These are phyloP conservation scores for Suillus discolor DNA, from an alignment of 768 basidiomycete species.

Conservation along the genomic window DNA sequence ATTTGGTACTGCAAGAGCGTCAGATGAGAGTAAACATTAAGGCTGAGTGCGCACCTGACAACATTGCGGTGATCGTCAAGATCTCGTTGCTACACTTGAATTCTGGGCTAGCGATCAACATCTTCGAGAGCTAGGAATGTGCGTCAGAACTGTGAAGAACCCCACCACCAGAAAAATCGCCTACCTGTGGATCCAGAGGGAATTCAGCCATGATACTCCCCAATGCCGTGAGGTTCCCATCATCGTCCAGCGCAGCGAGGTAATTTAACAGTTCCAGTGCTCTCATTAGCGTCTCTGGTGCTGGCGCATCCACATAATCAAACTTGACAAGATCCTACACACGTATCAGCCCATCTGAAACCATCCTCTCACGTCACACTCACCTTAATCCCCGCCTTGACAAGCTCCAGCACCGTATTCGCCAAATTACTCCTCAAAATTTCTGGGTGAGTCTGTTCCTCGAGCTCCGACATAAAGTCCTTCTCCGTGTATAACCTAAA, in stretches of 20 bases:
- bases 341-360: background rate
- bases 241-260: conserved; percentile 90
- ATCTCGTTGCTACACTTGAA: conserved; percentile 97
- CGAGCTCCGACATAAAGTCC: conserved; percentile 94
- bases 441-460: conserved; percentile 97
- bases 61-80: conserved; percentile 92
- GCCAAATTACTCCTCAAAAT: conserved; percentile 93
- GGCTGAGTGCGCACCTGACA: conserved; percentile 61
- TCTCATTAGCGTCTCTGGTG: conserved; percentile 96
- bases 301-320: conserved; percentile 91
- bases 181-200: conserved; percentile 94
- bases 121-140: conserved; percentile 67
- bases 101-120: conserved; percentile 92
- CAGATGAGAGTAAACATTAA: background rate
- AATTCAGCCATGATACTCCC: conserved; percentile 97
- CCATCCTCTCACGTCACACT: conserved; percentile 7
- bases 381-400: conserved; percentile 91
- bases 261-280: conserved; percentile 93
- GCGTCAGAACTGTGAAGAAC: background rate
- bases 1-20: conserved; percentile 60
- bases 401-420: conserved; percentile 90
- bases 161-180: conserved; percentile 11
- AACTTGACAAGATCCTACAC: conserved; percentile 77
- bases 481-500: conserved; percentile 97
- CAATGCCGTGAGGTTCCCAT: conserved; percentile 84